phyloP scores from a whole-genome alignment of 2,329 filamentous ascomycete species.

The Aspergillus melleus region DNA sequence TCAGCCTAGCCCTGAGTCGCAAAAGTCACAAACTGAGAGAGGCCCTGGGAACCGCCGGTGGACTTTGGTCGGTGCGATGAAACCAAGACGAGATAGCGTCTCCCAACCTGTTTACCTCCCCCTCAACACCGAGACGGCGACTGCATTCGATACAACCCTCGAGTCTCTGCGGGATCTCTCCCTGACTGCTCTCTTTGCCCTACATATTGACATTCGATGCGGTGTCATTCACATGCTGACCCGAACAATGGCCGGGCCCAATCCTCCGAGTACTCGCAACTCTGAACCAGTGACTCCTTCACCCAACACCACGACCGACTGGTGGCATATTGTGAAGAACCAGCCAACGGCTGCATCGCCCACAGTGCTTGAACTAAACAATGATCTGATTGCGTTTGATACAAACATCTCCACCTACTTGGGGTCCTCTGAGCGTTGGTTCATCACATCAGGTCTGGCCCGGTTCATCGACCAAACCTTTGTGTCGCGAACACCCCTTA shows the following conservation, averaged over 20 bases:
- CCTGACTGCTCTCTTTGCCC: constrained; percentile 73
- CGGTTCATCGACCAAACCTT: constrained; percentile 77
- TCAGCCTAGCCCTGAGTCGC: constrained; percentile 62
- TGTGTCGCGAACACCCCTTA: constrained; percentile 67
- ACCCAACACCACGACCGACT: constrained; percentile 72
- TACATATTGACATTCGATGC: constrained; percentile 86
- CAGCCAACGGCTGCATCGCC: constrained; percentile 53
- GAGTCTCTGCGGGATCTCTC: constrained; percentile 80
- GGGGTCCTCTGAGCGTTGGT: constrained; percentile 67
- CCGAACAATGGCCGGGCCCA: constrained; percentile 60
- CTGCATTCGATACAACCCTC: constrained; percentile 83
- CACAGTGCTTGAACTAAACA: constrained; percentile 78
- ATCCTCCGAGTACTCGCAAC: constrained; percentile 40
- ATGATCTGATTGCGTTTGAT: constrained; percentile 82
- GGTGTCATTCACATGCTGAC: constrained; percentile 79
- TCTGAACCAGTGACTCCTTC: constrained; percentile 49
- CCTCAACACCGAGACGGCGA: constrained; percentile 81
- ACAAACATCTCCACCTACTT: constrained; percentile 75
- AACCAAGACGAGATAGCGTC: constrained; percentile 53
- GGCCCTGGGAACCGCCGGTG: constrained; percentile 68
- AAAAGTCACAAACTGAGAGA: constrained; percentile 43
- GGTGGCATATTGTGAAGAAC: constrained; percentile 45
- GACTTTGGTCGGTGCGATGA: constrained; percentile 73
- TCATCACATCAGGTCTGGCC: constrained; percentile 75
- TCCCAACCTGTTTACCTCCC: constrained; percentile 76